Conservation (phyloP, 2,329 filamentous ascomycete species). For the Phoma sp. region DNA sequence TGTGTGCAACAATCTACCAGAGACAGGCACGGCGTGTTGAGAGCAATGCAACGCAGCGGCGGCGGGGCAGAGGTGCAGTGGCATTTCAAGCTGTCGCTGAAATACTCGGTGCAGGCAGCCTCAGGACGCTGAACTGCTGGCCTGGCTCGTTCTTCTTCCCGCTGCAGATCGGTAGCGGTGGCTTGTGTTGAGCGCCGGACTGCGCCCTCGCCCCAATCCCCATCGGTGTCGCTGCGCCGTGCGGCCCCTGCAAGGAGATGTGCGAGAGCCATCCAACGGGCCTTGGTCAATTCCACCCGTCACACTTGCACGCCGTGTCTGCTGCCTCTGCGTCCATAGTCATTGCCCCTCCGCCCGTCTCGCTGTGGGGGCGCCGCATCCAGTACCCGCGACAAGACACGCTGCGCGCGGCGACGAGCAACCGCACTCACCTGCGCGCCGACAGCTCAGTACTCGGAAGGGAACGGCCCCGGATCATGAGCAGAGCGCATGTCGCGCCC, state of each 20-base stretch:
- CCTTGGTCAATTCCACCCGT: background rate
- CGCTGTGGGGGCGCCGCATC: conserved; percentile 14
- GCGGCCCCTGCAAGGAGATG: conserved; percentile 6
- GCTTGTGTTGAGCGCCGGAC: conserved; percentile 18
- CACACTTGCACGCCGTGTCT: conserved; percentile 9
- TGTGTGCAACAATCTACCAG: conserved; percentile 13
- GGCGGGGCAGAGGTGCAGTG: background rate
- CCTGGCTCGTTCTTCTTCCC: background rate
- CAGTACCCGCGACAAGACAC: conserved; percentile 7
- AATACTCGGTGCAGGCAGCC: conserved; percentile 1
- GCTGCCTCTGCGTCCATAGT: conserved; percentile 11
- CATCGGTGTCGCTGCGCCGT: background rate
- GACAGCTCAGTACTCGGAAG: conserved; percentile 16
- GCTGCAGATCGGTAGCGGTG: conserved; percentile 13
- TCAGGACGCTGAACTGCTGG: background rate
- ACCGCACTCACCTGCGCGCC: conserved; percentile 14
- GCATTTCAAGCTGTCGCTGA: background rate
- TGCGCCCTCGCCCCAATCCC: conserved; percentile 16
- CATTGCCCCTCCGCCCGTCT: conserved; percentile 16
- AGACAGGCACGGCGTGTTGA: conserved; percentile 10
- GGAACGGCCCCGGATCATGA: conserved; percentile 20
- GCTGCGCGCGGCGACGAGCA: conserved; percentile 3
- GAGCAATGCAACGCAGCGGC: background rate
- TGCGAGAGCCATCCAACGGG: background rate
- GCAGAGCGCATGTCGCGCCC: conserved; percentile 8